A percentile compares a stretch with the other conserved stretches of the same genome.
These are phyloP conservation scores for Pythium dissotocum DNA, from an alignment of 352 stramenopile genomes.

Conservation along the genomic window DNA sequence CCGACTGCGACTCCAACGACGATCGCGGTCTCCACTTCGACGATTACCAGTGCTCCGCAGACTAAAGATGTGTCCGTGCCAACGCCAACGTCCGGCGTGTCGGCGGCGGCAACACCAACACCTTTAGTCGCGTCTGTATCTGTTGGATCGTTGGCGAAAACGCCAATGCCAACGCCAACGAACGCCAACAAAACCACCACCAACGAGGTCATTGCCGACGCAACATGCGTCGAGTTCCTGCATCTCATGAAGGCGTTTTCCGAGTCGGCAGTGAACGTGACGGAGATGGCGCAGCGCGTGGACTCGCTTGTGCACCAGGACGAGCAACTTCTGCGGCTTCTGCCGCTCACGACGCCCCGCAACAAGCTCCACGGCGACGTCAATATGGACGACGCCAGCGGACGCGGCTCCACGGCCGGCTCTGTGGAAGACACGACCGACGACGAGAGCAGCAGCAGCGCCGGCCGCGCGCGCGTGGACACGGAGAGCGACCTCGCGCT, in stretches of 20 bases:
- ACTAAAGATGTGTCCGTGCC: neutral
- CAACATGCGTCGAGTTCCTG: constrained; percentile 35
- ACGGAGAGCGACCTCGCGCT: constrained; percentile 8
- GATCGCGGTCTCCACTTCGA: constrained; percentile 1
- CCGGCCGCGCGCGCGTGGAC: constrained; percentile 12
- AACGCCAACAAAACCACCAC: constrained; percentile 2
- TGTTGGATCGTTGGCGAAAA: neutral
- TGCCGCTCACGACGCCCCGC: constrained; percentile 12
- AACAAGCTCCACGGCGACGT: neutral
- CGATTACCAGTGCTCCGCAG: neutral
- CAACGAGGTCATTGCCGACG: constrained; percentile 20
- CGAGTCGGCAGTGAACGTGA: constrained; percentile 31
- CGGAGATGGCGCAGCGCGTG: constrained; percentile 37
- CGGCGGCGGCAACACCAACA: neutral
- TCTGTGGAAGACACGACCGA: constrained; percentile 26
- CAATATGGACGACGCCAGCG: neutral
- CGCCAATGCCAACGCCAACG: constrained; percentile 5
- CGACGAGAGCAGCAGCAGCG: constrained; percentile 25
- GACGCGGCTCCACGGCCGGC: constrained; percentile 13
- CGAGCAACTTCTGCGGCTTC: constrained; percentile 30
- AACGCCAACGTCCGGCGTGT: neutral
- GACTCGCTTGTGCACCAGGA: constrained; percentile 38
- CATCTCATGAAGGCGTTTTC: constrained; percentile 41
- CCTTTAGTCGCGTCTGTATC: neutral
- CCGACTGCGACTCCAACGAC: constrained; percentile 3